Evolutionary conservation across 148 eudicot species (phyloP).

Genomic region (Chenopodium suecicum): DNA sequence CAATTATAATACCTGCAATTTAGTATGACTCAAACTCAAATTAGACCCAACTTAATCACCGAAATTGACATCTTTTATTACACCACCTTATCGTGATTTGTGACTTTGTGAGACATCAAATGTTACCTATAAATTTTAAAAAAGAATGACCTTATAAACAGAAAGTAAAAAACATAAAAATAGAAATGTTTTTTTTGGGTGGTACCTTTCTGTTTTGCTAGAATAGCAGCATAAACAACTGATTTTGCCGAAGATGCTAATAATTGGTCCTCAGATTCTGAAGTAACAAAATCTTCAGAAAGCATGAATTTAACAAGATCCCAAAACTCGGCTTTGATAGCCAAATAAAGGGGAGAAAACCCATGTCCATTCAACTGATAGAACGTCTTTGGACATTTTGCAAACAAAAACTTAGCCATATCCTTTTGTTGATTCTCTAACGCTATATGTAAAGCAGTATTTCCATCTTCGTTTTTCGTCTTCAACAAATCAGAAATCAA

Average conservation of each 20-base stretch:
- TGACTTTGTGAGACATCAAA: no score
- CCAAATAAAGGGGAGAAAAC: conserved; percentile 23
- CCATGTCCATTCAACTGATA: background rate
- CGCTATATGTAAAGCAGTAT: conserved; percentile 27
- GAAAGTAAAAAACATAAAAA: no score
- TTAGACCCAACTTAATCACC: no score
- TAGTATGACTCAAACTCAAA: no score
- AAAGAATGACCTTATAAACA: no score
- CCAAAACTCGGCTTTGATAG: conserved; percentile 17
- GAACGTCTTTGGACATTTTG: background rate
- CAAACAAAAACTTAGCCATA: background rate
- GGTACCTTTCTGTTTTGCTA: conserved; percentile 13
- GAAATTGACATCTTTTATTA: no score
- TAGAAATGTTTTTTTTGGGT: no score
- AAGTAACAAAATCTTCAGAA: background rate
- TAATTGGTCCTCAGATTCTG: background rate
- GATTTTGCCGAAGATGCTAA: background rate
- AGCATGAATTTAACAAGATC: conserved; percentile 17
- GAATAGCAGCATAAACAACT: conserved; percentile 25
- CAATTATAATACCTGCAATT: no score
- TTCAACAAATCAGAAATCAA: background rate
- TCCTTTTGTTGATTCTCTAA: conserved; percentile 19
- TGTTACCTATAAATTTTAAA: no score
- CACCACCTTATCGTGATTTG: no score
- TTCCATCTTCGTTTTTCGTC: background rate